Base-by-base conservation (phyloP, 768 basidiomycete genomes). In the Lentinula guzmanii region DNA sequence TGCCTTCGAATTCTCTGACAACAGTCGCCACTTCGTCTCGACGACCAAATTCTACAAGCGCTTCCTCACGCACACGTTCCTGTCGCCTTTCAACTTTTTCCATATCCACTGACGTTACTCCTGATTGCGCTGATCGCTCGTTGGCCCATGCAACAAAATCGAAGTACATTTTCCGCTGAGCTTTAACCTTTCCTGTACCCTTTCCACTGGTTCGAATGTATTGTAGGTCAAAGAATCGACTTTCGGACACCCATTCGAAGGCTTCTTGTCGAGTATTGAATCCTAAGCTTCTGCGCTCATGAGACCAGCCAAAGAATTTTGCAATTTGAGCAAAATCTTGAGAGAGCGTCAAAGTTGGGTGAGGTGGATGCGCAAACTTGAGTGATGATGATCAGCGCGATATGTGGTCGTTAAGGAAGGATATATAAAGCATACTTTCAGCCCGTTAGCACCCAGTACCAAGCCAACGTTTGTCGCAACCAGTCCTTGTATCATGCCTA, bases 401-500 rank as follows among this genome's bases (percentile, higher is more conserved):
- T 39, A 0, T 51, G 16, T 24, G 31, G 5, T 35, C 6, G 35
- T 11, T 31, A 16, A 48, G 42, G 33, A 33, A 3, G 34, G 34
- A 48, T 48, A 43, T 16, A 28, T 28, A 13, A 13, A 15, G 24
- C 70, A 56, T 45, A 86, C 88, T 77, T 83, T 87, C 18, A 90
- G 69, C 0, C 88, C 89, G 46, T 82, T 76, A 24, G 71, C 72
- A 5, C 82, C 82, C 0, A 86, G 69, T 2, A 71, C 66, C 2
- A 90, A 65, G 2, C 86, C 84, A 52, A 72, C 72, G 58, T 81
- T 81, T 43, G 78, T 77, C 8, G 77, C 80, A 16, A 90, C 70
- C 13, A 86, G 69, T 9, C 84, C 81, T 52, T 90, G 70, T 15
- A 90, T 86, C 82, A 89, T 87, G 0, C 85, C 86, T 16, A 90